Evolutionary conservation across 2,329 filamentous ascomycete species (phyloP).

Genomic region (Didymella exigua): DNA sequence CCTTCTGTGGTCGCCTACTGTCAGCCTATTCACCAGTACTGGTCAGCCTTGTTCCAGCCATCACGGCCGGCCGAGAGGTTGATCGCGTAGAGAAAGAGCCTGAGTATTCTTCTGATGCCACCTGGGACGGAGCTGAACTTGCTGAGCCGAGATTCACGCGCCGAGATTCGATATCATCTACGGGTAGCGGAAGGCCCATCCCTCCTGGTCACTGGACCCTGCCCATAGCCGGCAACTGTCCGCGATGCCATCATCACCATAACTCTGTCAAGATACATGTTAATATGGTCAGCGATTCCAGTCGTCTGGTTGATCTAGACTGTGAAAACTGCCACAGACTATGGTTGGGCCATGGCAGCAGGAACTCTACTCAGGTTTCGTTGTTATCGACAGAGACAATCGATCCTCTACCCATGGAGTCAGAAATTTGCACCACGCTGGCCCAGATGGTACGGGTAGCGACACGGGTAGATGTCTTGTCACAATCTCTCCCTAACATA

Average conservation of each 20-base stretch:
- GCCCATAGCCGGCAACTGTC: slow-evolving; percentile 35
- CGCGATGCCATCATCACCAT: slow-evolving; percentile 38
- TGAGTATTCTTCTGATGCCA: neutral
- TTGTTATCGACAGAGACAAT: slow-evolving; percentile 29
- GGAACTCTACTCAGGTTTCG: slow-evolving; percentile 33
- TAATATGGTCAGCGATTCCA: slow-evolving; percentile 16
- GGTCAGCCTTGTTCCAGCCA: neutral
- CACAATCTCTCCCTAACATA: neutral
- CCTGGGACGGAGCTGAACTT: neutral
- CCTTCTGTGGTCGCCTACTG: neutral
- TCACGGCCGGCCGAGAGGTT: neutral
- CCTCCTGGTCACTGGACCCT: slow-evolving; percentile 30
- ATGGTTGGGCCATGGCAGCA: slow-evolving; percentile 35
- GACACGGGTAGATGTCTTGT: slow-evolving; percentile 23
- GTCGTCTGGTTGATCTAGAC: slow-evolving; percentile 22
- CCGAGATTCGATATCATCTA: slow-evolving; percentile 26
- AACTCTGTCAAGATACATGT: slow-evolving; percentile 29
- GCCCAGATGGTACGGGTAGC: slow-evolving; percentile 29
- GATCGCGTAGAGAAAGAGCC: neutral
- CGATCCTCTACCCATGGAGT: slow-evolving; percentile 25
- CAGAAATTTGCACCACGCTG: slow-evolving; percentile 24
- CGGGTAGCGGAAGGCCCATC: slow-evolving; percentile 22
- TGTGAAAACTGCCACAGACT: slow-evolving; percentile 33
- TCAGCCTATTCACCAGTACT: neutral
- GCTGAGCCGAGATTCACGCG: slow-evolving; percentile 1